Percentiles rank a stretch among this genome's conserved stretches.
Conservation (phyloP, 108 stramenopile species). For the Cyclotella baltica region DNA sequence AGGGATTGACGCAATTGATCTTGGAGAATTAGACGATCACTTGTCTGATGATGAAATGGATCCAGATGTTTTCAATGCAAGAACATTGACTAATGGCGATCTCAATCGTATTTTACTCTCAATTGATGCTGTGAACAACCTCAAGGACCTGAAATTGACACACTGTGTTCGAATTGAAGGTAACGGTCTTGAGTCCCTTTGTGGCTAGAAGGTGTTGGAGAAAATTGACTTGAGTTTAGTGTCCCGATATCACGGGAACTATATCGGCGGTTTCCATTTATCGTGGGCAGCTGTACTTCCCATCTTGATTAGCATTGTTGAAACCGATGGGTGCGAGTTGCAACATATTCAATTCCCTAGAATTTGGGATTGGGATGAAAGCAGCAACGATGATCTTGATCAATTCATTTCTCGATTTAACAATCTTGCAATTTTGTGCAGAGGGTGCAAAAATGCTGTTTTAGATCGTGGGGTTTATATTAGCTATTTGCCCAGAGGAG, state of each 20-base stretch:
- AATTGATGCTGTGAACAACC: slow-evolving; percentile 14
- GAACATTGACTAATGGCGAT: slow-evolving; percentile 7
- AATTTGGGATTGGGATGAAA: too few relatives aligned
- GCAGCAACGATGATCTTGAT: too few relatives aligned
- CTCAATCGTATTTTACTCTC: not conserved
- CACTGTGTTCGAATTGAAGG: slow-evolving; percentile 14
- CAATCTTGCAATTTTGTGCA: too few relatives aligned
- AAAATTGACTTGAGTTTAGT: slow-evolving; percentile 29
- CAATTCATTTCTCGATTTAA: too few relatives aligned
- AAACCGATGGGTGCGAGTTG: too few relatives aligned
- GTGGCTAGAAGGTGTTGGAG: slow-evolving; percentile 22
- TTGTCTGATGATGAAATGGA: not conserved
- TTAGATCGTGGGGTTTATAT: not conserved
- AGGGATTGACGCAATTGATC: slow-evolving; percentile 18
- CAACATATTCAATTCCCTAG: too few relatives aligned
- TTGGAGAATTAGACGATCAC: slow-evolving; percentile 3
- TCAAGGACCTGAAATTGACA: slow-evolving; percentile 12
- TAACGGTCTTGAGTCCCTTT: slow-evolving; percentile 28
- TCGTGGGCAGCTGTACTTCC: not conserved
- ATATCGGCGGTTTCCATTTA: not conserved
- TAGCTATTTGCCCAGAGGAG: not conserved
- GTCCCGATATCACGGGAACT: not conserved
- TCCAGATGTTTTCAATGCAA: too few relatives aligned
- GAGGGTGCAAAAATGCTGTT: too few relatives aligned
- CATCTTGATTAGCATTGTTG: not conserved